Evolutionary conservation across 768 basidiomycete species (phyloP).

Genomic region (Tylopilus rubrobrunneus): DNA sequence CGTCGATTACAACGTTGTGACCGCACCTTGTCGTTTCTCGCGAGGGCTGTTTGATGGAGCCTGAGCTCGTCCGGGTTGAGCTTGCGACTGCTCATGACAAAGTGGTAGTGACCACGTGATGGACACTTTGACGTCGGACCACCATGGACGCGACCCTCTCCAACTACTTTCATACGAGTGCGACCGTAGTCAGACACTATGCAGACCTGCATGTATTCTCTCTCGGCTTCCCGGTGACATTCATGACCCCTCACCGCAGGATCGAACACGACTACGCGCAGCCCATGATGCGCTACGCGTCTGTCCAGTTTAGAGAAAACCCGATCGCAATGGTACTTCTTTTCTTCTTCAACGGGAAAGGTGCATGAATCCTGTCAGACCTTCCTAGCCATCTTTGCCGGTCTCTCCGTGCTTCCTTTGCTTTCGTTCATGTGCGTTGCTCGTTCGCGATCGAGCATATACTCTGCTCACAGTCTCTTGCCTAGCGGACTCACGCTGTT

Average conservation of each 20-base stretch:
- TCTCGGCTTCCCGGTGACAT: not conserved
- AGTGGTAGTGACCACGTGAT: conserved; percentile 16
- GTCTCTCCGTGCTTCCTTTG: conserved; percentile 34
- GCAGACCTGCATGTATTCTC: conserved; percentile 25
- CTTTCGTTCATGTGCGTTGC: conserved; percentile 38
- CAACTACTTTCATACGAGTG: conserved; percentile 28
- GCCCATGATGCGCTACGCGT: conserved; percentile 30
- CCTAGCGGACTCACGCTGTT: conserved; percentile 33
- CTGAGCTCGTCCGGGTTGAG: conserved; percentile 58
- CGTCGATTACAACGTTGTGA: conserved; percentile 32
- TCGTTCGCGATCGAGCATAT: conserved; percentile 2
- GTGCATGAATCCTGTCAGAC: conserved; percentile 29
- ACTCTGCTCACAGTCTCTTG: not conserved
- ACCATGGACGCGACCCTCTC: conserved; percentile 18
- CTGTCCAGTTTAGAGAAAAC: conserved; percentile 19
- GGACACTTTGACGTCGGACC: not conserved
- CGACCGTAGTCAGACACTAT: conserved; percentile 25
- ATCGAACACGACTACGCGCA: conserved; percentile 44
- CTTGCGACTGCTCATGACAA: conserved; percentile 48
- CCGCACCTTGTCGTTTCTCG: conserved; percentile 45
- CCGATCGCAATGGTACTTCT: conserved; percentile 25
- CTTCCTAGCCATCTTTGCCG: conserved; percentile 37
- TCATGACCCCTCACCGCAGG: conserved; percentile 20
- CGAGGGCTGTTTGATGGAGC: conserved; percentile 57
- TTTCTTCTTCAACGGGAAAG: not conserved